phyloP scores from a whole-genome alignment of 768 basidiomycete genomes.

The Boletus vermiculosoides region DNA sequence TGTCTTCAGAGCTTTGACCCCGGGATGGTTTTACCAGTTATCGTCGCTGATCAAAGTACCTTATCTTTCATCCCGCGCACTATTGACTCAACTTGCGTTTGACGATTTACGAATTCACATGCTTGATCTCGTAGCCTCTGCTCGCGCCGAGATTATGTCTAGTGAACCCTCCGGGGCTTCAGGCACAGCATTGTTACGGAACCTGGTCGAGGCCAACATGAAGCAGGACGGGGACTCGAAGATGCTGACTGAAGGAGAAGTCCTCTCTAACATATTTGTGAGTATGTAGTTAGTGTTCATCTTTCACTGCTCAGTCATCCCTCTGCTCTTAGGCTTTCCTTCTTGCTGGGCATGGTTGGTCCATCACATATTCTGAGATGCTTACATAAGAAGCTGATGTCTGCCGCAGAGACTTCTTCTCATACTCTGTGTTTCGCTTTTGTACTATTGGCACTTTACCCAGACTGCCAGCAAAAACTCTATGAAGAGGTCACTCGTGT shows the following conservation, averaged over 20 bases:
- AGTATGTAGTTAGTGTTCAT: constrained; percentile 10
- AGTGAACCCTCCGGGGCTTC: constrained; percentile 21
- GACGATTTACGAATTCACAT: constrained; percentile 41
- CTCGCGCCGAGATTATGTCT: constrained; percentile 36
- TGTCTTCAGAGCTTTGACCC: constrained; percentile 32
- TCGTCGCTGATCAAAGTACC: constrained; percentile 33
- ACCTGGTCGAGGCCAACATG: constrained; percentile 50
- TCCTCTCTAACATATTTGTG: constrained; percentile 51
- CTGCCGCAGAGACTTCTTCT: constrained; percentile 45
- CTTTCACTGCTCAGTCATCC: neutral
- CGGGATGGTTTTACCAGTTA: constrained; percentile 34
- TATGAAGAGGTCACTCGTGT: constrained; percentile 39
- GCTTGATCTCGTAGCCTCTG: constrained; percentile 39
- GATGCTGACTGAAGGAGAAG: constrained; percentile 43
- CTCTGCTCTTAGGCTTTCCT: constrained; percentile 38
- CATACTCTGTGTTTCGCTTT: constrained; percentile 45
- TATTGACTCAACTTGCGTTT: constrained; percentile 32
- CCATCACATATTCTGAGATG: neutral
- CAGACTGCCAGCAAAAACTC: constrained; percentile 47
- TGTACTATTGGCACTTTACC: constrained; percentile 47
- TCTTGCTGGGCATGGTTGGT: constrained; percentile 48
- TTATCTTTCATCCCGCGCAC: constrained; percentile 33
- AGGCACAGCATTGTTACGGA: constrained; percentile 42
- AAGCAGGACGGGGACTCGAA: constrained; percentile 29
- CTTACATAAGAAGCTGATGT: constrained; percentile 1